Base-by-base conservation (phyloP, 139 green algal species). In the Chlorella sp. region DNA sequence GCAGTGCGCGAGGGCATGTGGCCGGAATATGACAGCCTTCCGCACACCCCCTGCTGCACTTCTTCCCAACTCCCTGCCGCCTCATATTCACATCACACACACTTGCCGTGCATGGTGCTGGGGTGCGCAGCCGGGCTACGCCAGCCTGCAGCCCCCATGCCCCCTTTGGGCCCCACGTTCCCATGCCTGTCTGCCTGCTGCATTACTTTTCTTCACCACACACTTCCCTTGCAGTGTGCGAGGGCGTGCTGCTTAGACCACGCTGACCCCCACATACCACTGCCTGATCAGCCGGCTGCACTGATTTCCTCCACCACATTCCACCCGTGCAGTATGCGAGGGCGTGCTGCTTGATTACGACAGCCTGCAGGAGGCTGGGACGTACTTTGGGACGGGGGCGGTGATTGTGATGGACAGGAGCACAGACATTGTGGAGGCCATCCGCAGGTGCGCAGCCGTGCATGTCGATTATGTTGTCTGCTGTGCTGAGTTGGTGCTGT, bases 351-450 rank as follows among this genome's bases (percentile, higher is more conserved):
- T 97, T 95, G 95, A 97, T 86, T 97, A 95, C 75, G 95, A 97
- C 92, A 88, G 88, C 26, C 91, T 97, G 26, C 96, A 97, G 89
- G 90, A 91, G 76, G 89, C 77, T 80, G 90, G 95, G 75, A 94
- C 88, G 34, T 94, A 95, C 48, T 89, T 97, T 61, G 95, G 95
- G n/a, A 97, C 95, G 36, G 95, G 95, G 2, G 95, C 95, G 0
- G 95, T 97, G 28, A 97, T 97, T 78, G 95, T 97, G 66, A 97
- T 97, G 95, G 95, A 97, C 89, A 97, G 96, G 91, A 90, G 42
- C 37, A 97, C 95, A 4, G 95, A 97, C 77, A 83, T 97, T 22
- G 88, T 97, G 3, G 95, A 97, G 69, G 95, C 95, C 2, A 96
- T 88, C 22, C 83, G 83, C 83, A 85, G 79, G 79, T 36, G 48